These are phyloP conservation scores for Salix viminalis DNA, from an alignment of 345 rosid species.

Conservation along the genomic window DNA sequence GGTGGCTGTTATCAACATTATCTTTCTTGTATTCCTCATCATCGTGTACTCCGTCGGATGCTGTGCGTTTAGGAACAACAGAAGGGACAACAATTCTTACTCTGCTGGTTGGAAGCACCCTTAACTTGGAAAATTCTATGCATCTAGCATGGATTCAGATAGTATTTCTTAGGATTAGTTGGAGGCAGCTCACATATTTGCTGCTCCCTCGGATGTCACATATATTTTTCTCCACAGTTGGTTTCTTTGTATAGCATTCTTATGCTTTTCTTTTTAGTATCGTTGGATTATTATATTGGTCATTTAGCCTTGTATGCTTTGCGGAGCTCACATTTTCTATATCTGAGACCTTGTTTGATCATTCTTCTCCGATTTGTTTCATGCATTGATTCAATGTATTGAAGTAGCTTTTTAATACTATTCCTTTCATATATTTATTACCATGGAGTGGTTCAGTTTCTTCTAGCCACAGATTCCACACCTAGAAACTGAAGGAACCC, in stretches of 20 bases:
- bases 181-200: background rate
- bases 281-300: background rate
- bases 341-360: background rate
- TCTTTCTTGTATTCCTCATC: slow-evolving; percentile 69
- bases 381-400: background rate
- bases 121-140: background rate
- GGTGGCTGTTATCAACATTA: slow-evolving; percentile 56
- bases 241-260: background rate
- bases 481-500: too few relatives aligned
- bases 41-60: slow-evolving; percentile 68
- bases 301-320: background rate
- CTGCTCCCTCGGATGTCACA: background rate
- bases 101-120: slow-evolving; percentile 20
- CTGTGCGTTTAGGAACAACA: slow-evolving; percentile 80
- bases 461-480: too few relatives aligned
- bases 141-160: background rate
- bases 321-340: background rate
- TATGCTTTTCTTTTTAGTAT: background rate
- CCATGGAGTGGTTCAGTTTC: background rate
- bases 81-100: slow-evolving; percentile 39
- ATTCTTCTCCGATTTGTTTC: background rate
- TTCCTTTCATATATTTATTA: background rate
- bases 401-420: background rate
- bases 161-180: background rate
- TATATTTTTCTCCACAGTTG: background rate